Percentiles rank a stretch among this genome's conserved stretches.
These are phyloP conservation scores for Wickerhamiella brachini DNA, from an alignment of 805 yeast genomes.

Conservation along the genomic window DNA sequence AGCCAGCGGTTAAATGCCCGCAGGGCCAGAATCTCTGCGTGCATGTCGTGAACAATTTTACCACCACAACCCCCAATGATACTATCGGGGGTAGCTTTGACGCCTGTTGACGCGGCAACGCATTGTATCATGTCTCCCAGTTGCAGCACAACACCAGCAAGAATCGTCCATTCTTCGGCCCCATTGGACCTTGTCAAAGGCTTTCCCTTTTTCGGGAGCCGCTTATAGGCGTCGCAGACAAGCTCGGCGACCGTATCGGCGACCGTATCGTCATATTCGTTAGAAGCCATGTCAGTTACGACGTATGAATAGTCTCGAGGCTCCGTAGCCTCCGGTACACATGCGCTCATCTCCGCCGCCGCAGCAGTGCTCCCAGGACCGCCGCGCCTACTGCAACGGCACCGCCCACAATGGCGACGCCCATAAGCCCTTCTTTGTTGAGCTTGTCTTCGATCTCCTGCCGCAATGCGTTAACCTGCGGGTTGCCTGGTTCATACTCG, in stretches of 20 bases:
- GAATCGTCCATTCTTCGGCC: constrained; percentile 65
- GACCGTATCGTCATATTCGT: background rate
- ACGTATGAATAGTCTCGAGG: no score
- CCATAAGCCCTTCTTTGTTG: constrained; percentile 76
- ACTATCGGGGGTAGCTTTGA: constrained; percentile 56
- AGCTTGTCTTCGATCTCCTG: constrained; percentile 71
- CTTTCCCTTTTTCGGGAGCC: constrained; percentile 33
- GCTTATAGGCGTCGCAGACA: constrained; percentile 16
- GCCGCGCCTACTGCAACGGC: constrained; percentile 76
- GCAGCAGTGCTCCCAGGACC: constrained; percentile 25
- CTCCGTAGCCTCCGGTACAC: no score
- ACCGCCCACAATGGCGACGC: constrained; percentile 79
- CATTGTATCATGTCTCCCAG: constrained; percentile 15
- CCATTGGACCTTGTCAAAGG: constrained; percentile 54
- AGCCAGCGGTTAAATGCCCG: constrained; percentile 55
- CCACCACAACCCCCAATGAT: constrained; percentile 38
- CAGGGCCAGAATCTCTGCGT: constrained; percentile 72
- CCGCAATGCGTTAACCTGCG: constrained; percentile 60
- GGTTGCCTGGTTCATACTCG: constrained; percentile 69
- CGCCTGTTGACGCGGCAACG: constrained; percentile 62
- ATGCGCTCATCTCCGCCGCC: constrained; percentile 8
- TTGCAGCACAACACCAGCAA: constrained; percentile 53
- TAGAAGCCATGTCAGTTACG: no score
- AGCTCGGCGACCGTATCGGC: constrained; percentile 14
- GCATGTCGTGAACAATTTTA: constrained; percentile 65